Evolutionary conservation across 345 rosid species (phyloP).

Genomic region (Populus ilicifolia): DNA sequence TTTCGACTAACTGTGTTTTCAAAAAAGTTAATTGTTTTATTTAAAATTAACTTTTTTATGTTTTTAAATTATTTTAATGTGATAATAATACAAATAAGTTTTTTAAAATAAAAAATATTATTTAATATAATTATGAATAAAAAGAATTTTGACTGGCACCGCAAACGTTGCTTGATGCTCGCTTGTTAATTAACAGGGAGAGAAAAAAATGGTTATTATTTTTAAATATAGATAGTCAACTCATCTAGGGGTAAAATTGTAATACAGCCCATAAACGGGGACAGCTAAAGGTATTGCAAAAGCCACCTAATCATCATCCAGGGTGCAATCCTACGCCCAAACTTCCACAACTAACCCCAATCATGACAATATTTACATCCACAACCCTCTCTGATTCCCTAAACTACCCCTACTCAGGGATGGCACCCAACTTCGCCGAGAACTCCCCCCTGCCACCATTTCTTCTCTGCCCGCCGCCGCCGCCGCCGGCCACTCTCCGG

Average conservation of each 20-base stretch:
- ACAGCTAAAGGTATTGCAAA: background rate
- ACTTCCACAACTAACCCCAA: background rate
- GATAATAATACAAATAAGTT: too few species aligned
- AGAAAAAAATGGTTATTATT: background rate
- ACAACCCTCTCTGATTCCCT: slow-evolving; percentile 18
- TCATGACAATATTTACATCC: slow-evolving; percentile 20
- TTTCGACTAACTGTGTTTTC: background rate
- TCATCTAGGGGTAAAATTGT: slow-evolving; percentile 46
- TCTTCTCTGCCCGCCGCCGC: slow-evolving; percentile 26
- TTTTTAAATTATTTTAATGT: too few species aligned
- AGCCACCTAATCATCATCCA: background rate
- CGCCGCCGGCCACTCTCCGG: slow-evolving; percentile 9
- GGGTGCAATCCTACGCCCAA: background rate
- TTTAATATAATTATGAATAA: too few species aligned
- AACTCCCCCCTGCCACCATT: slow-evolving; percentile 39
- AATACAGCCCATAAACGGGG: slow-evolving; percentile 32
- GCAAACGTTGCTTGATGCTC: background rate
- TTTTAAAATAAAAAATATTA: too few species aligned
- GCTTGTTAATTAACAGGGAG: background rate
- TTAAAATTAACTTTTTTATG: too few species aligned
- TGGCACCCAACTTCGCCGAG: slow-evolving; percentile 57
- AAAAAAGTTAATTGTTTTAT: too few species aligned
- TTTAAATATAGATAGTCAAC: slow-evolving; percentile 13
- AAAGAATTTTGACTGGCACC: too few species aligned
- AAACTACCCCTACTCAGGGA: slow-evolving; percentile 60